Evolutionary conservation across 176 grass and related monocot genomes (phyloP).

Genomic region (Hordeum marinum): DNA sequence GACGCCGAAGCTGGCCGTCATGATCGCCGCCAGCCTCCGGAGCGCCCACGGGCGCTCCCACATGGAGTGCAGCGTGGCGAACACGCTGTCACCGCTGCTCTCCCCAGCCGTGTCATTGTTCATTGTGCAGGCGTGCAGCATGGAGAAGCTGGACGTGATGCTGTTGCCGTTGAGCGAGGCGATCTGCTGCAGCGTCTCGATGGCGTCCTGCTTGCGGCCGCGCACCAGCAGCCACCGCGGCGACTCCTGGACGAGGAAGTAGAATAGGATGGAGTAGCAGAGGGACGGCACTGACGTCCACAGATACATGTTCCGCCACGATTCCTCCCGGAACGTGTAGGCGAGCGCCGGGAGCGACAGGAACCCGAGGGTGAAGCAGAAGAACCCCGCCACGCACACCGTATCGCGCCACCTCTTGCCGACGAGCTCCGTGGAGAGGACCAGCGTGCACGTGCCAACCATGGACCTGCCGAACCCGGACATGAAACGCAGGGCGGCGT

Average conservation of each 20-base stretch:
- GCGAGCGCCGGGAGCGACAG: conserved; percentile 76
- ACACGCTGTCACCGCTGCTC: background rate
- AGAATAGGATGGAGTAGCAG: conserved; percentile 53
- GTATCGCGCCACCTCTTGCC: conserved; percentile 71
- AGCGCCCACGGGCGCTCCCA: conserved; percentile 65
- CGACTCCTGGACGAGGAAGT: conserved; percentile 64
- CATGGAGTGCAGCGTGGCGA: conserved; percentile 47
- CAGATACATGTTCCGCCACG: conserved; percentile 71
- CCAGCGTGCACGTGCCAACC: conserved; percentile 57
- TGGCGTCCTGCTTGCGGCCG: conserved; percentile 69
- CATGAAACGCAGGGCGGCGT: conserved; percentile 61
- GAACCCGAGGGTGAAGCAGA: conserved; percentile 80
- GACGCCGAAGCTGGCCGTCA: conserved; percentile 58
- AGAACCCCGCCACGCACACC: conserved; percentile 60
- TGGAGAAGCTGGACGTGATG: conserved; percentile 77
- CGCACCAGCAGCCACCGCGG: conserved; percentile 91
- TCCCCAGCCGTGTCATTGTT: background rate
- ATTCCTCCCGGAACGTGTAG: conserved; percentile 42
- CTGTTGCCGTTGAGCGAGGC: conserved; percentile 37
- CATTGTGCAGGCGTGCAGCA: conserved; percentile 42
- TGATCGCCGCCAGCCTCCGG: conserved; percentile 57
- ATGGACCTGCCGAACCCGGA: conserved; percentile 67
- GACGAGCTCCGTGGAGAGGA: conserved; percentile 81
- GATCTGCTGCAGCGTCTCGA: conserved; percentile 54
- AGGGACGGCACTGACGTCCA: conserved; percentile 67